Evolutionary conservation across 305 asterid species (phyloP), one percentile per base, ranked within the genome.

Genomic region (Andrographis paniculata): DNA sequence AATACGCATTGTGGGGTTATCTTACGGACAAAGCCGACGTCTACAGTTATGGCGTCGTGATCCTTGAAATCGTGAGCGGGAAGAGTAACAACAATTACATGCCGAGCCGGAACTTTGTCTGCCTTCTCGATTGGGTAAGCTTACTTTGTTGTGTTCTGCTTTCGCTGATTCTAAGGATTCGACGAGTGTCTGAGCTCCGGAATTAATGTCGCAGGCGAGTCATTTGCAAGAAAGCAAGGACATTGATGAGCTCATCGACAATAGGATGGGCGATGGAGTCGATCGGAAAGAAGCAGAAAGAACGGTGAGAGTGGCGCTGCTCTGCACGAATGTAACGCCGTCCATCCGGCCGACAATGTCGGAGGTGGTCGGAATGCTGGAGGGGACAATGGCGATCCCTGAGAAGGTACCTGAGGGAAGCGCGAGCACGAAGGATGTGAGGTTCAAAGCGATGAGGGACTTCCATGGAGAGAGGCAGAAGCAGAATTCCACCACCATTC

Each of bases 1-100:
- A 89, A 63, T 89, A 89, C 52, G 98, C 98, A 23, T 44, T 91
- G 15, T 86, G 95, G 95, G 98, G 98, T 20, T 79, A 85, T 62
- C 65, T 91, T 57, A 83, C 94, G 0, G 77, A 82, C 62, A 91
- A 91, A 67, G 98, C 82, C 2, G 98, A 91, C 31, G 95, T 91
- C 35, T 91, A 91, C 69, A 91, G 98, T 73, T 91, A 76, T 12
- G 98, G 98, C 2, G 65, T 89, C 13, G 84, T 91, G 65, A 73
- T 81, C 37, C 54, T 89, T 73, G 98, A 89, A 75, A 64, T 86
- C 40, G 83, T 79, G 53, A 83, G 94, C 37, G 94, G 95, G 40
- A 80, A 73, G 67, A 86, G 79, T 87, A 91, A 86, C 88, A 73
- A 67, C 50, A 68, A 56, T 64, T 80, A 72, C 74, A 64, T 65